A percentile compares a stretch with the other conserved stretches of the same genome.
phyloP scores from a whole-genome alignment of 2,329 filamentous ascomycete genomes.

The Verticillium tricorpus region DNA sequence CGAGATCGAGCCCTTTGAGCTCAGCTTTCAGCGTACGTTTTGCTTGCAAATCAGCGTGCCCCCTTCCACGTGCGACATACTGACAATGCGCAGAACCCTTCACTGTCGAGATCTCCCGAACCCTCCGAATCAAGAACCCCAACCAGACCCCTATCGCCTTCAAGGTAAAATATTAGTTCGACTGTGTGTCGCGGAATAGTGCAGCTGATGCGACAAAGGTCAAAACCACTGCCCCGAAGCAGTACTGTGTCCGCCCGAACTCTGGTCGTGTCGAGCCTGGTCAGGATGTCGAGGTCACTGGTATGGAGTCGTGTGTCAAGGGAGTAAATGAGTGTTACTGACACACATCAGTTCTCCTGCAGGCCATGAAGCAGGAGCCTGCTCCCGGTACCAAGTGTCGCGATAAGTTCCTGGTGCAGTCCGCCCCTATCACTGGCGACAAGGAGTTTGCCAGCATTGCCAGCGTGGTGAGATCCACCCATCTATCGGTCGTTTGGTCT shows the following conservation, averaged over 20 bases:
- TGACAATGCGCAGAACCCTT: slow-evolving; percentile 52
- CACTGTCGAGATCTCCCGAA: slow-evolving; percentile 60
- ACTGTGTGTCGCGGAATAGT: slow-evolving; percentile 5
- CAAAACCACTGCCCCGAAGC: slow-evolving; percentile 98
- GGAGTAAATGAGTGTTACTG: slow-evolving; percentile 2
- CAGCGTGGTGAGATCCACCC: slow-evolving; percentile 19
- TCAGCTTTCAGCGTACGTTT: slow-evolving; percentile 84
- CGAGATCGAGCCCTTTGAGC: slow-evolving; percentile 85
- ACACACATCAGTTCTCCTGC: slow-evolving; percentile 69
- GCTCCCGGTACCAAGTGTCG: slow-evolving; percentile 82
- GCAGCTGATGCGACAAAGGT: slow-evolving; percentile 54
- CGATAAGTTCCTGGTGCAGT: slow-evolving; percentile 97
- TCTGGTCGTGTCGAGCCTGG: slow-evolving; percentile 92
- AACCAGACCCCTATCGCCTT: slow-evolving; percentile 61
- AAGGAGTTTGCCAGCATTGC: slow-evolving; percentile 79
- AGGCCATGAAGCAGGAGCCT: slow-evolving; percentile 97
- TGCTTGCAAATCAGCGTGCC: slow-evolving; percentile 9
- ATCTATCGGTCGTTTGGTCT: neutral
- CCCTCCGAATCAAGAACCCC: slow-evolving; percentile 60
- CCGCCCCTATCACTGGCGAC: slow-evolving; percentile 75
- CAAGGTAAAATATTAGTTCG: slow-evolving; percentile 50
- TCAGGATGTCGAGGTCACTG: slow-evolving; percentile 85
- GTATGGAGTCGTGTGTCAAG: slow-evolving; percentile 44
- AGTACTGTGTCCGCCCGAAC: slow-evolving; percentile 98
- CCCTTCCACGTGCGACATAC: slow-evolving; percentile 1